Base-by-base conservation (phyloP, 495 filamentous ascomycete species). In the Penicillium malachiteum region DNA sequence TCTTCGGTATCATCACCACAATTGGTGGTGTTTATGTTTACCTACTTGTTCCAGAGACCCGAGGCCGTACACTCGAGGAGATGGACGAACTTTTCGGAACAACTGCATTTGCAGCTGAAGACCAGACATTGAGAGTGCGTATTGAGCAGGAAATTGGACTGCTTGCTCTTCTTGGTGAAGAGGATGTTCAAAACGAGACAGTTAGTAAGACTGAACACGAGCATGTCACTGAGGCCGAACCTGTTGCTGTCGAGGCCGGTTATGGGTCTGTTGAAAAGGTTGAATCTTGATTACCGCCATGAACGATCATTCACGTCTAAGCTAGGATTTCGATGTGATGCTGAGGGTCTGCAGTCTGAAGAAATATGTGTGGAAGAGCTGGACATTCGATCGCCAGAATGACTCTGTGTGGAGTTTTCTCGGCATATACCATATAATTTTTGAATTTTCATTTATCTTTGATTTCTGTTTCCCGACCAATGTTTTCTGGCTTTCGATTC, bases 61-160 rank as follows among this genome's bases (percentile, higher is more conserved):
- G 78, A 58, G 79, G 81, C 58, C 78, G 77, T 52, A 83, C 81
- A 7, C 62, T 83, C 7, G 81, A 84, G 59, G 81, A 83, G 57
- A 80, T 84, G 61, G 48, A 50, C 16, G 46, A 48, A 6, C 11
- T 48, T 12, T 48, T 48, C 7, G 46, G 46, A 16, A 32, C 32
- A 7, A 48, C 46, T 4, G 13, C 14, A 12, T 34, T 48, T 34
- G 46, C 39, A 12, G 39, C 39, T 9, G 14, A 17, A 9, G 39
- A 42, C n/a, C 13, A 42, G n/a, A 8, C 7, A n/a, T 1, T 16
- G 13, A 16, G 39, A 18, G 11, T 18, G 39, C 39, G 39, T 7
- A 42, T 42, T 42, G 39, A 42, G 39, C 39, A 42, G 2, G 6
- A 49, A 10, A 49, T 35, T 49, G 34, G 48, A 10, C 7, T 42